Conservation (phyloP, 1,284 basidiomycete genomes). For the Heliocybe sulcata region DNA sequence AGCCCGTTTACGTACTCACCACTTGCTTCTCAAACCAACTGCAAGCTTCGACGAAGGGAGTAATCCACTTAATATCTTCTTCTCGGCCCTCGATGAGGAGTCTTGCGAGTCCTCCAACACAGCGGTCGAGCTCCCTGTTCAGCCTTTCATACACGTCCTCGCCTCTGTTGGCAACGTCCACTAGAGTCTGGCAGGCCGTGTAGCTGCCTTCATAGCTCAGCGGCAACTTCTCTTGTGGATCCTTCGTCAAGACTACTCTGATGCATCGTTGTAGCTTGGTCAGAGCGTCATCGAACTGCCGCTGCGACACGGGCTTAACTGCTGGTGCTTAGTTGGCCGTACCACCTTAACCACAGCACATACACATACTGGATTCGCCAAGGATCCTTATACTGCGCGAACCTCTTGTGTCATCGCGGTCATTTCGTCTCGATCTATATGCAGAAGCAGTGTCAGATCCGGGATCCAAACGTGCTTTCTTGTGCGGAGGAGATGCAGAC, state of each 20-base stretch:
- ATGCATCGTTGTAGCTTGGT: conserved; percentile 34
- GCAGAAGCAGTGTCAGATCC: conserved; percentile 60
- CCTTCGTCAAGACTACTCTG: conserved; percentile 32
- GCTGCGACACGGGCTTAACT: conserved; percentile 13
- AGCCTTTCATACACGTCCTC: conserved; percentile 45
- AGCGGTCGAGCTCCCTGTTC: conserved; percentile 46
- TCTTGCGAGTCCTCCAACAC: conserved; percentile 29
- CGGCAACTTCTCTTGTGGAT: conserved; percentile 25
- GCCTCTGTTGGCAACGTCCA: conserved; percentile 43
- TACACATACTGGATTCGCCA: conserved; percentile 29
- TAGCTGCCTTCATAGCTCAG: conserved; percentile 51
- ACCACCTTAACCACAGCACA: not conserved
- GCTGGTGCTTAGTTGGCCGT: not conserved
- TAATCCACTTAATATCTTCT: conserved; percentile 40
- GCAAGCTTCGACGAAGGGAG: conserved; percentile 41
- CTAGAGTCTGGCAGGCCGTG: conserved; percentile 43
- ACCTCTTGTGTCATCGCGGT: conserved; percentile 18
- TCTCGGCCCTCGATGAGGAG: conserved; percentile 22
- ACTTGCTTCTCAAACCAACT: conserved; percentile 58
- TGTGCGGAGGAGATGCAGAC: conserved; percentile 54
- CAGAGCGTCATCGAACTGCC: conserved; percentile 16
- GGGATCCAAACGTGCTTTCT: conserved; percentile 54
- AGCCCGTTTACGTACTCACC: conserved; percentile 32
- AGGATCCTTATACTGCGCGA: conserved; percentile 38
- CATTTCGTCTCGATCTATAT: conserved; percentile 37